These are phyloP conservation scores for Spirogloea muscicola DNA, from an alignment of 139 green algal genomes.

Conservation along the genomic window DNA sequence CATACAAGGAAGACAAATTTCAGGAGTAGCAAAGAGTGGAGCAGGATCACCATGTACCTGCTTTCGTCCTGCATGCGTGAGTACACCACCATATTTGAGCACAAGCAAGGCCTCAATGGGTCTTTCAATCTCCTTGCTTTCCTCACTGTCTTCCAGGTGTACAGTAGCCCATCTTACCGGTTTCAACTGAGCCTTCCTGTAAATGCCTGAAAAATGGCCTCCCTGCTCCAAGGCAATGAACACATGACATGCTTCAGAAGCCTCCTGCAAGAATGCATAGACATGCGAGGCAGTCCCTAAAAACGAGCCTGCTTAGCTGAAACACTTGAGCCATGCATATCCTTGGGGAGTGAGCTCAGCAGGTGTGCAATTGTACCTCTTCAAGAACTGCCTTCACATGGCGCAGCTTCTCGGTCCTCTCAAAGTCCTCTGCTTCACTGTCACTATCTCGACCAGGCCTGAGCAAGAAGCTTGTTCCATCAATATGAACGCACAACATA, in stretches of 20 bases:
- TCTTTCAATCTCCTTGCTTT: slow-evolving; percentile 24
- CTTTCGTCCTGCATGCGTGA: slow-evolving; percentile 78
- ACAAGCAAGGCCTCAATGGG: slow-evolving; percentile 64
- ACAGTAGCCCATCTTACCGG: slow-evolving; percentile 58
- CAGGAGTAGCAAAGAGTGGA: too few species aligned
- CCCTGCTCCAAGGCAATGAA: slow-evolving; percentile 58
- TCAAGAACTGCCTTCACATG: slow-evolving; percentile 76
- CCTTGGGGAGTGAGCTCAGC: too few species aligned
- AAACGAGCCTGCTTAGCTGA: too few species aligned
- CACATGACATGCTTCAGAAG: neutral
- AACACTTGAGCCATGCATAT: too few species aligned
- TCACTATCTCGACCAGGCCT: slow-evolving; percentile 34
- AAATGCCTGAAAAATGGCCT: slow-evolving; percentile 88
- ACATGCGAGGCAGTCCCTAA: too few species aligned
- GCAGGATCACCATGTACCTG: slow-evolving; percentile 67
- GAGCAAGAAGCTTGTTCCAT: neutral
- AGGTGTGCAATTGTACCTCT: slow-evolving; percentile 32
- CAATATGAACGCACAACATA: too few species aligned
- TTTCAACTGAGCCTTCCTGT: slow-evolving; percentile 98
- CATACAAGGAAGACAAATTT: too few species aligned
- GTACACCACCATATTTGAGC: slow-evolving; percentile 79
- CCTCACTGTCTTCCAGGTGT: neutral
- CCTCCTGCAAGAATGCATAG: neutral
- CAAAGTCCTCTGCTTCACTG: slow-evolving; percentile 43
- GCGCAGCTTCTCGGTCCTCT: slow-evolving; percentile 62